phyloP scores from a whole-genome alignment of 768 basidiomycete genomes.

The Lepiota venenata region DNA sequence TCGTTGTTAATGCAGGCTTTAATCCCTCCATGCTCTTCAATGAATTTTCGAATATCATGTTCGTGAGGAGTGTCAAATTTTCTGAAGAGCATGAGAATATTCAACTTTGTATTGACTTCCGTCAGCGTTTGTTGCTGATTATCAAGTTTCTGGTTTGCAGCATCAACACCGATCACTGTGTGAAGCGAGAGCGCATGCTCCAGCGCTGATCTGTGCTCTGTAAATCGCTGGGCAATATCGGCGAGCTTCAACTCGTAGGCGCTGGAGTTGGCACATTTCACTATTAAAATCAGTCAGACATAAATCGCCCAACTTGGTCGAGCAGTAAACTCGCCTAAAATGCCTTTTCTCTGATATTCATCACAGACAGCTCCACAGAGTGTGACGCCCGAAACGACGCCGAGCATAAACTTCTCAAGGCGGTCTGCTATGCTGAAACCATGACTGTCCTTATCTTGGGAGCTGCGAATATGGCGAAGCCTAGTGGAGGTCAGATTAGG shows the following conservation, averaged over 20 bases:
- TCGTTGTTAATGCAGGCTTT: constrained; percentile 32
- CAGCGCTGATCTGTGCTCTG: constrained; percentile 29
- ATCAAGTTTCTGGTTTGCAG: constrained; percentile 26
- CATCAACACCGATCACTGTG: constrained; percentile 33
- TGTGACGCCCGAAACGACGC: constrained; percentile 36
- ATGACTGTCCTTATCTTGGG: constrained; percentile 24
- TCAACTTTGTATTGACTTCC: constrained; percentile 25
- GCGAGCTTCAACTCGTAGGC: constrained; percentile 36
- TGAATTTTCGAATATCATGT: constrained; percentile 31
- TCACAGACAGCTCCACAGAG: constrained; percentile 43
- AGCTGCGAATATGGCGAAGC: constrained; percentile 23
- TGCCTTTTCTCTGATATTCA: constrained; percentile 37
- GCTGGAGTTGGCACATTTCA: constrained; percentile 28
- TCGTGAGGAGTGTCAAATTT: constrained; percentile 37
- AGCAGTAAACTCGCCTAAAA: constrained; percentile 27
- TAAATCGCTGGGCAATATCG: constrained; percentile 27
- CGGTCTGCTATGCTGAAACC: constrained; percentile 27
- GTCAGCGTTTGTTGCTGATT: constrained; percentile 15
- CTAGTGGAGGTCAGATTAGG: constrained; percentile 12
- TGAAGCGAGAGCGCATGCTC: constrained; percentile 33
- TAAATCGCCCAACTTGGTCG: too few species aligned
- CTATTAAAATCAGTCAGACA: constrained; percentile 15
- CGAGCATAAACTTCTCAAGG: constrained; percentile 22
- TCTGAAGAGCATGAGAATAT: constrained; percentile 31
- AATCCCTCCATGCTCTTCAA: constrained; percentile 34